Conservation (phyloP, 306 rosid genomes). For the Abrus pulchellus region DNA sequence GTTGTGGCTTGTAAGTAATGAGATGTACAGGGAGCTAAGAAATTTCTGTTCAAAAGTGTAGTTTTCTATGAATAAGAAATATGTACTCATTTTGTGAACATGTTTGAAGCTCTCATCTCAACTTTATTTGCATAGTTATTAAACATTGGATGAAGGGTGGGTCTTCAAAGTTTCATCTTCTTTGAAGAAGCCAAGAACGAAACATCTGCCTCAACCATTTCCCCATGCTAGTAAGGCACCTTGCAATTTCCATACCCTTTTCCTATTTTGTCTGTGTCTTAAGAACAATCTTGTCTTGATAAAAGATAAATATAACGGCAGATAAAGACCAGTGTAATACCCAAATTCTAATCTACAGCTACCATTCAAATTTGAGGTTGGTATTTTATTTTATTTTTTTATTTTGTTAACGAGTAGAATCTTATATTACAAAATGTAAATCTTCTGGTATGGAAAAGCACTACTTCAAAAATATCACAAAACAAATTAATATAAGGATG, state of each 20-base stretch:
- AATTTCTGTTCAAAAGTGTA: slow-evolving; percentile 26
- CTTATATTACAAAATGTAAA: no score
- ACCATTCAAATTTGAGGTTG: neutral
- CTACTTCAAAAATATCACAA: no score
- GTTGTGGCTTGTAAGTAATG: slow-evolving; percentile 44
- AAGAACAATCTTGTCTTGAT: neutral
- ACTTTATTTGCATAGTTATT: neutral
- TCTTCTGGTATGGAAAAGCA: no score
- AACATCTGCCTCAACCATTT: neutral
- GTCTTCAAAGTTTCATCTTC: slow-evolving; percentile 30
- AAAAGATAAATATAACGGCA: neutral
- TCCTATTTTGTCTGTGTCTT: neutral
- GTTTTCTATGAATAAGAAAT: slow-evolving; percentile 42
- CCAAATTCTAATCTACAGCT: neutral
- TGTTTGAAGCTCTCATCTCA: neutral
- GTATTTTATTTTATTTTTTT: neutral
- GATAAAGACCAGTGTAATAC: neutral
- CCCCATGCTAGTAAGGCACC: neutral
- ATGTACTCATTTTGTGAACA: slow-evolving; percentile 26
- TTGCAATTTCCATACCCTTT: slow-evolving; percentile 48
- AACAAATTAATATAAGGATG: no score
- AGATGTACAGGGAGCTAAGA: slow-evolving; percentile 53
- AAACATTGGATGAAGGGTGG: neutral
- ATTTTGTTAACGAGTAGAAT: neutral
- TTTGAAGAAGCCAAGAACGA: slow-evolving; percentile 48